phyloP scores from a whole-genome alignment of 2,329 filamentous ascomycete species.

The Furcasterigmium furcatum region DNA sequence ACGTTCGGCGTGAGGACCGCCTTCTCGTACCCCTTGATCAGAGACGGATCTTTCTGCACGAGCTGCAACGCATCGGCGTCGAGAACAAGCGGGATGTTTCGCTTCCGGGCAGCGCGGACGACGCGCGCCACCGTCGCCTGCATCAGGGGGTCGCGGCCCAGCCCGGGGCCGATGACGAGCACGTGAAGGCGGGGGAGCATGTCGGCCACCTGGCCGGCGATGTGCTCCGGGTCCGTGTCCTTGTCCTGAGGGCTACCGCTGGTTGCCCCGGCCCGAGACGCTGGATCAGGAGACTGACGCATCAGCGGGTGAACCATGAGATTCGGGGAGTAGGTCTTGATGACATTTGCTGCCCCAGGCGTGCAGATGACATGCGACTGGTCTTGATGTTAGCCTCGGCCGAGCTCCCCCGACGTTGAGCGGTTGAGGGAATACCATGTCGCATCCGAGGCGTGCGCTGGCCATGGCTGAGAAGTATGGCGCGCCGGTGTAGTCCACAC shows the following conservation, averaged over 20 bases:
- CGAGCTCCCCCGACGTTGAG: no score
- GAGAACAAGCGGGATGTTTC: constrained; percentile 75
- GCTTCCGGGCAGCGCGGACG: constrained; percentile 71
- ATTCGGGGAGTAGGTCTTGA: constrained; percentile 97
- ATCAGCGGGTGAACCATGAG: constrained; percentile 98
- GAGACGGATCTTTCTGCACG: constrained; percentile 69
- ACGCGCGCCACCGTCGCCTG: constrained; percentile 80
- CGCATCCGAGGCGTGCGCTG: constrained; percentile 82
- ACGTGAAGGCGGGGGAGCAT: constrained; percentile 88
- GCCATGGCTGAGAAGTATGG: constrained; percentile 99
- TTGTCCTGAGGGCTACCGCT: constrained; percentile 38
- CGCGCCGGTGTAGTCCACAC: constrained; percentile 93
- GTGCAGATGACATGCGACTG: constrained; percentile 96
- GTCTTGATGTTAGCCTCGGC: no score
- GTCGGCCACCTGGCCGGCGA: constrained; percentile 67
- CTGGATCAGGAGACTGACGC: constrained; percentile 60
- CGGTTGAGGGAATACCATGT: constrained; percentile 62
- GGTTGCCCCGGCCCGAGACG: neutral
- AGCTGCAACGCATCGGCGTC: constrained; percentile 87
- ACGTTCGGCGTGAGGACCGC: constrained; percentile 94
- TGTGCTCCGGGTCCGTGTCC: constrained; percentile 53
- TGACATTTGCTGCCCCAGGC: constrained; percentile 78
- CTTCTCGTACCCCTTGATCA: constrained; percentile 76
- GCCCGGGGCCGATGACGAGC: constrained; percentile 86
- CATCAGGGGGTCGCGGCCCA: constrained; percentile 87